Evolutionary conservation across 164 flowering plant genomes (phyloP).

Genomic region (Tetrastigma voinierianum): DNA sequence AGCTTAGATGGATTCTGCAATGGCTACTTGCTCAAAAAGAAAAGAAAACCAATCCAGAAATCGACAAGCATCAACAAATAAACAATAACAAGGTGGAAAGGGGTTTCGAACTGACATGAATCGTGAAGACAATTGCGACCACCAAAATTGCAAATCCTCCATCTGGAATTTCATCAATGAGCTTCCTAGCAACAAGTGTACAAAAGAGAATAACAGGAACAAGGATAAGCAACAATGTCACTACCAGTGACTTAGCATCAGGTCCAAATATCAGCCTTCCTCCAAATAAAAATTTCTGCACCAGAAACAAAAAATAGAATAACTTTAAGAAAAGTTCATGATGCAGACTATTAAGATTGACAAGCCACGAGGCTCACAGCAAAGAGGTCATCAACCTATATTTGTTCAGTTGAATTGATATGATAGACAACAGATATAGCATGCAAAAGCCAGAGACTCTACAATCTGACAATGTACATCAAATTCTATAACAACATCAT

Average conservation of each 20-base stretch:
- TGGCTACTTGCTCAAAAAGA: too few species aligned
- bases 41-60: background rate
- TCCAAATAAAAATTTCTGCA: slow-evolving; percentile 34
- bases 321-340: too few species aligned
- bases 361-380: too few species aligned
- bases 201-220: slow-evolving; percentile 35
- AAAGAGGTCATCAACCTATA: too few species aligned
- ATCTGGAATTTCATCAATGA: too few species aligned
- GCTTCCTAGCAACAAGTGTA: slow-evolving; percentile 29
- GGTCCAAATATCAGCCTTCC: slow-evolving; percentile 46
- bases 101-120: slow-evolving; percentile 27
- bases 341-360: too few species aligned
- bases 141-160: slow-evolving; percentile 30
- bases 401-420: too few species aligned
- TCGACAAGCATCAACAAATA: background rate
- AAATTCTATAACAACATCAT: too few species aligned
- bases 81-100: background rate
- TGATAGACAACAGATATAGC: background rate
- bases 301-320: background rate
- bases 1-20: too few species aligned
- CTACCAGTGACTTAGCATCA: slow-evolving; percentile 33
- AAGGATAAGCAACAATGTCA: slow-evolving; percentile 27
- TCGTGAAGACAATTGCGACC: slow-evolving; percentile 26
- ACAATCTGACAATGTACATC: too few species aligned
- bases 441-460: background rate